Percentiles rank a stretch among this genome's conserved stretches.
Evolutionary conservation across 495 filamentous ascomycete genomes (phyloP).

Genomic region (Extremus antarcticus): DNA sequence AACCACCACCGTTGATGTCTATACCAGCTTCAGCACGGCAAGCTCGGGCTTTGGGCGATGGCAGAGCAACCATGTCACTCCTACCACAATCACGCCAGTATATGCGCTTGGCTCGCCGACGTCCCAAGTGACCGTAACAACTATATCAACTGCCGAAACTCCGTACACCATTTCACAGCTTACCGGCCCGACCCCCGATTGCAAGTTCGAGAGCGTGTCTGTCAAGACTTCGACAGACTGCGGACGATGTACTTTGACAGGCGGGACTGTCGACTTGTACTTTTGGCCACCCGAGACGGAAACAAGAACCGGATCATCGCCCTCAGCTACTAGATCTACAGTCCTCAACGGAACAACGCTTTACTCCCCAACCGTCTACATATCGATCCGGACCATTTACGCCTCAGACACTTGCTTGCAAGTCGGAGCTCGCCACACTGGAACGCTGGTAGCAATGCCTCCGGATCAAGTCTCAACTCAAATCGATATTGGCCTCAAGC

Average conservation of each 20-base stretch:
- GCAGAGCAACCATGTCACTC: background rate
- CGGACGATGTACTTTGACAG: conserved; percentile 1
- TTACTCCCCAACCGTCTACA: background rate
- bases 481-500: conserved; percentile 1
- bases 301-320: background rate
- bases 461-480: conserved; percentile 5
- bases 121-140: background rate
- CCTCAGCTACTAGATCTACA: background rate
- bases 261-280: conserved; percentile 1
- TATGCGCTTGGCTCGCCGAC: conserved; percentile 6
- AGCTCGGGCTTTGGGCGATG: background rate
- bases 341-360: background rate
- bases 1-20: background rate
- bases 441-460: background rate
- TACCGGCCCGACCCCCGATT: conserved; percentile 1
- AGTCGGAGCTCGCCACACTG: background rate
- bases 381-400: background rate
- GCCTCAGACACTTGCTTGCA: conserved; percentile 1
- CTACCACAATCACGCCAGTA: conserved; percentile 5
- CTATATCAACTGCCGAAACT: background rate
- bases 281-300: conserved; percentile 1
- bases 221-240: background rate
- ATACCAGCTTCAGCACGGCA: background rate
- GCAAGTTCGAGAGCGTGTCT: conserved; percentile 3
- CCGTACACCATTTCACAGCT: background rate